phyloP scores from a whole-genome alignment of 352 stramenopile genomes.

The Globisporangium apiculatum region DNA sequence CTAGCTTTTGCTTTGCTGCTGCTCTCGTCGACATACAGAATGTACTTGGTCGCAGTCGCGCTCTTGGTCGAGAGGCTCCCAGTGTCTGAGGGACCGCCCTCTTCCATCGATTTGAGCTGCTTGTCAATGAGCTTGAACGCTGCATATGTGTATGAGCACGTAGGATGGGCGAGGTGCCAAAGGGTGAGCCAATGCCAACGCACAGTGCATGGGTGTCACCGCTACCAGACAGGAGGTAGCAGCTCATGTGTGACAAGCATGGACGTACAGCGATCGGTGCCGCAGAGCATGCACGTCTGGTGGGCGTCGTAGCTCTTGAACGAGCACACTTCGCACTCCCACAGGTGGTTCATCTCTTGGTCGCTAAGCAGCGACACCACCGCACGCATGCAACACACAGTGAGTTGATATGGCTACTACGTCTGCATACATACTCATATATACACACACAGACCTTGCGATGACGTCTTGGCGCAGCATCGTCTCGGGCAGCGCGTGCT shows the following conservation, averaged over 20 bases:
- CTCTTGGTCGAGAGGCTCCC: slow-evolving; percentile 27
- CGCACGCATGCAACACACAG: background rate
- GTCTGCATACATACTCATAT: background rate
- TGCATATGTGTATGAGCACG: slow-evolving; percentile 3
- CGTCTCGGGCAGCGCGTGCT: slow-evolving; percentile 69
- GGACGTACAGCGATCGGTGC: slow-evolving; percentile 61
- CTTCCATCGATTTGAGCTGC: slow-evolving; percentile 19
- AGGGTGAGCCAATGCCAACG: background rate
- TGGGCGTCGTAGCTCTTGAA: slow-evolving; percentile 90
- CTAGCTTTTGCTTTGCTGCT: slow-evolving; percentile 32
- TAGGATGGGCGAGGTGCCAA: background rate
- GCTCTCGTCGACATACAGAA: slow-evolving; percentile 61
- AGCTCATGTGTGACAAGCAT: too few relatives aligned
- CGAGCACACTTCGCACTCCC: slow-evolving; percentile 90
- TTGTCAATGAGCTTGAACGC: slow-evolving; percentile 70
- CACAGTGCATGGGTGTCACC: too few relatives aligned
- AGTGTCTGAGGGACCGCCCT: slow-evolving; percentile 16
- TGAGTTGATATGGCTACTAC: background rate
- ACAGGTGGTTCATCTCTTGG: slow-evolving; percentile 79
- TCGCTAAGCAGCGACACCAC: slow-evolving; percentile 23
- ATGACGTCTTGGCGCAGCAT: slow-evolving; percentile 86
- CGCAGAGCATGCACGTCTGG: slow-evolving; percentile 86
- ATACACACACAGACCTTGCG: slow-evolving; percentile 27
- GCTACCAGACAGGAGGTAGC: too few relatives aligned
- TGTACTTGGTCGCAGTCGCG: slow-evolving; percentile 48